Evolutionary conservation across 2,329 filamentous ascomycete species (phyloP), one percentile per base, ranked within the genome.

Genomic region (Colletotrichum melonis): DNA sequence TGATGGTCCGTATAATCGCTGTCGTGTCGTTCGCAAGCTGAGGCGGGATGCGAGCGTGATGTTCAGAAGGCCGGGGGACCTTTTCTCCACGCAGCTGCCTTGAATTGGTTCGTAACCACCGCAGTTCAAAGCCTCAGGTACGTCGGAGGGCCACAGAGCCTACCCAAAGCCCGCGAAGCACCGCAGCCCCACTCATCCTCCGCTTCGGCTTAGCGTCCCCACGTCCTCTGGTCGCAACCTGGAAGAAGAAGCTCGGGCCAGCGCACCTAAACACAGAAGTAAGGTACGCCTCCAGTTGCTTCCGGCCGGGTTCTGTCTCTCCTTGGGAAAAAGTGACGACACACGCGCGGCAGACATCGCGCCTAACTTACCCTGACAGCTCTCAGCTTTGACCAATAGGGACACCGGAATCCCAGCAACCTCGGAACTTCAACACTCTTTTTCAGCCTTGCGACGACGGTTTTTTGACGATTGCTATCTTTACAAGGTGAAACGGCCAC

Each of bases 41-140:
- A 35, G 14, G 35, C 58, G 62, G 67, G 42, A 58, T 42, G 67
- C 56, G 71, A 55, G 49, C 60, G 67, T 71, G 67, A 65, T 52
- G 67, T 73, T 49, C 26, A 46, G 32, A 72, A 65, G 60, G 28
- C 24, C 70, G n/a, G 32, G 59, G 66, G 24, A 64, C 66, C 70
- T 69, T 69, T 69, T 72, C 71, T 71, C 60, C 71, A 71, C 59
- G 67, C 71, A 73, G 71, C 35, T 73, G 71, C 71, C 67, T 73
- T 73, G 71, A 73, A 70, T 71, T 66, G 46, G 67, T 64, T 69
- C 54, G 49, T 73, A 71, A 49, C 46, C 57, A 69, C 66, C 59
- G 16, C 30, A 22, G 42, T 49, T 60, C 56, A 62, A 56, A 70
- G 60, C 67, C 71, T 70, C 60, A 70, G 60, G 67, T 73, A 69